Percentiles rank a stretch among this genome's conserved stretches.
Conservation (phyloP, 495 filamentous ascomycete species). For the Tuber magnatum region DNA sequence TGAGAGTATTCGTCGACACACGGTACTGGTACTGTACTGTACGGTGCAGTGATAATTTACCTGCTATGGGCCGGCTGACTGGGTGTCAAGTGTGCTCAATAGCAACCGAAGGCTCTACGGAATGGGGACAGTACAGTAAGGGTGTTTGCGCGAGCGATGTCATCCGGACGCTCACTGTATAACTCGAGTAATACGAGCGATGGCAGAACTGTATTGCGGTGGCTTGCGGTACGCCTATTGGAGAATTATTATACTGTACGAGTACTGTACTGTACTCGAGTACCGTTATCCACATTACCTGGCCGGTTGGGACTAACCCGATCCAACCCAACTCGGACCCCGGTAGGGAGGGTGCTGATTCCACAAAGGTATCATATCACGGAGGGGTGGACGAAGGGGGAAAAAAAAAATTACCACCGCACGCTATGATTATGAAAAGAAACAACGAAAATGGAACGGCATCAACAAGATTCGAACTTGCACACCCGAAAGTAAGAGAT, state of each 20-base stretch:
- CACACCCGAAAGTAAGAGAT: slow-evolving; percentile 22
- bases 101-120: background rate
- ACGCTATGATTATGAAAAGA: background rate
- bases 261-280: no score
- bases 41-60: no score
- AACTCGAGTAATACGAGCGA: no score
- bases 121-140: background rate
- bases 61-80: no score
- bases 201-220: background rate
- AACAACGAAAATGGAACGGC: slow-evolving; percentile 2
- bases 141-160: background rate
- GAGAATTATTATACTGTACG: background rate
- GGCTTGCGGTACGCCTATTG: background rate
- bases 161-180: no score
- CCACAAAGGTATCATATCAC: no score
- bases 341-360: background rate
- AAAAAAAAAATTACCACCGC: background rate
- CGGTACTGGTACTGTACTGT: no score
- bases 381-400: background rate
- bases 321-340: background rate
- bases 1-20: no score
- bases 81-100: background rate
- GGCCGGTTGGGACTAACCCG: background rate
- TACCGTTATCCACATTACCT: background rate
- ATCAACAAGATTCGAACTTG: slow-evolving; percentile 23